These are phyloP conservation scores for Setomelanomma holmii DNA, from an alignment of 2,329 filamentous ascomycete species.

Conservation along the genomic window DNA sequence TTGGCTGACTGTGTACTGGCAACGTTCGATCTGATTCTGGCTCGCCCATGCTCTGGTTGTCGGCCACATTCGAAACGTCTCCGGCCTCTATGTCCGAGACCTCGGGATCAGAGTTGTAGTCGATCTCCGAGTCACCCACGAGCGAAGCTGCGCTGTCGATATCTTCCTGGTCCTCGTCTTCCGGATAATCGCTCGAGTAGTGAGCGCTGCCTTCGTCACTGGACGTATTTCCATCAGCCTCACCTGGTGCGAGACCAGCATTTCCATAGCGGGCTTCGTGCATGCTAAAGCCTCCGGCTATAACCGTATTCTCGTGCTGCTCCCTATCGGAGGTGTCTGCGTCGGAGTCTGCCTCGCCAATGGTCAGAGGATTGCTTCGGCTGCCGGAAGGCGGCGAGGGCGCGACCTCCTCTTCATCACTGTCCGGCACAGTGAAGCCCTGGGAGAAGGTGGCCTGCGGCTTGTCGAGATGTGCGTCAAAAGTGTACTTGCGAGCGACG, in stretches of 20 bases:
- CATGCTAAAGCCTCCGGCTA: constrained; percentile 10
- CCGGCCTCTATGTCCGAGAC: not conserved
- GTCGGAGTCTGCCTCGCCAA: constrained; percentile 36
- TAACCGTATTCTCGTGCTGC: constrained; percentile 15
- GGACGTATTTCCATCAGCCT: not conserved
- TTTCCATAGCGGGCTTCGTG: not conserved
- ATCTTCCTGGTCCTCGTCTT: constrained; percentile 5
- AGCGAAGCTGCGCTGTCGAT: constrained; percentile 17
- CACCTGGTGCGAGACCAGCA: not conserved
- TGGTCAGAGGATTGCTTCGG: constrained; percentile 36
- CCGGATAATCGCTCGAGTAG: not conserved
- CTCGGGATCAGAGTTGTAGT: constrained; percentile 3
- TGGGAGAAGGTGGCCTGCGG: constrained; percentile 20
- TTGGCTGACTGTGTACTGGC: not conserved
- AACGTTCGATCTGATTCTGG: not conserved
- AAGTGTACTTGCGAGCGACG: constrained; percentile 39
- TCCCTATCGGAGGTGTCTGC: constrained; percentile 10
- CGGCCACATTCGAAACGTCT: not conserved
- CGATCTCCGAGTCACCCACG: constrained; percentile 9
- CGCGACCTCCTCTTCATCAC: constrained; percentile 36
- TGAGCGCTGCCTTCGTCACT: not conserved
- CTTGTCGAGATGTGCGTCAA: constrained; percentile 26
- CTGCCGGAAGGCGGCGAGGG: constrained; percentile 20
- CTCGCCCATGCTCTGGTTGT: not conserved
- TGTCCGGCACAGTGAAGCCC: constrained; percentile 43